Percentiles rank a stretch among this genome's conserved stretches.
Evolutionary conservation across 371 early-diverging fungal genomes (phyloP).

Genomic region (Capillidium rhysosporum): DNA sequence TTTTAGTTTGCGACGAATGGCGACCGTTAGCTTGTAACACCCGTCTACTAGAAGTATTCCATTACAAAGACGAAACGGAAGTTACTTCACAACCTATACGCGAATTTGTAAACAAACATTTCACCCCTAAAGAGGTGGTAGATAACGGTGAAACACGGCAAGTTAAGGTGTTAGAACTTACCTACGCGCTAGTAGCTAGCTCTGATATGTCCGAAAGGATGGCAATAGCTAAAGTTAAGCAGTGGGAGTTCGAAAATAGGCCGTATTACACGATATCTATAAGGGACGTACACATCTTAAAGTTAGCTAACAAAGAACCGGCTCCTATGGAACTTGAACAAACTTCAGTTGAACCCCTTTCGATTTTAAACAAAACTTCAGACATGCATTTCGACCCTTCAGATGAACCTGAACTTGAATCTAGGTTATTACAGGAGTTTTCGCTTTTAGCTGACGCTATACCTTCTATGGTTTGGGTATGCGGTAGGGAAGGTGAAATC

Average conservation of each 20-base stretch:
- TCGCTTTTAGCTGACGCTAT: conserved; percentile 1
- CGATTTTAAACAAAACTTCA: neutral
- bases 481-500: conserved; percentile 2
- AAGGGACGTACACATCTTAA: neutral
- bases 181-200: conserved; percentile 2
- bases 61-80: conserved; percentile 1
- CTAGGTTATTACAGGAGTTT: conserved; percentile 1
- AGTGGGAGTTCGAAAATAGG: conserved; percentile 4
- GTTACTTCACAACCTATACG: conserved; percentile 2
- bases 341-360: too few species aligned
- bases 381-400: neutral
- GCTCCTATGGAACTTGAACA: neutral
- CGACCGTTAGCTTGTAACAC: conserved; percentile 3
- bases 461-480: conserved; percentile 5
- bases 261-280: conserved; percentile 2
- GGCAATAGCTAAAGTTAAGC: conserved; percentile 4
- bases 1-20: conserved; percentile 5
- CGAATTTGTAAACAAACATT: conserved; percentile 1
- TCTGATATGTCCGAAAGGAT: conserved; percentile 6
- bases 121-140: conserved; percentile 5
- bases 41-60: conserved; percentile 3
- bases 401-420: neutral
- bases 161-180: conserved; percentile 1
- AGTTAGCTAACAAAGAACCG: neutral
- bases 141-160: neutral